phyloP scores from a whole-genome alignment of 208 protist genomes.

The Spongospora subterranea region DNA sequence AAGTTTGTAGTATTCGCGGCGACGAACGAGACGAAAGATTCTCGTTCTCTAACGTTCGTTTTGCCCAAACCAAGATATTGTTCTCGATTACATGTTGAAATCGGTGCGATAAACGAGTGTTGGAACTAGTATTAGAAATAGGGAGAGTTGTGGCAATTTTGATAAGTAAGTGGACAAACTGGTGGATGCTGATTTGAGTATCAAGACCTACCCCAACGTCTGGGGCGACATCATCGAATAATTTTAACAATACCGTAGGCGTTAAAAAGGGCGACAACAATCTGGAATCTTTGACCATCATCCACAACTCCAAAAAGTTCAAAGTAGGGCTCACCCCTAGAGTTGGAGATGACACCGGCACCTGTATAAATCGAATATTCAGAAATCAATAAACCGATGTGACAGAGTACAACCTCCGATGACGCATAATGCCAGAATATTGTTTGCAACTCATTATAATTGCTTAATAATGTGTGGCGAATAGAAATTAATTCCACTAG shows the following conservation, averaged over 20 bases:
- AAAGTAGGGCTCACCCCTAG: too few relatives aligned
- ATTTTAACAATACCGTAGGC: not conserved
- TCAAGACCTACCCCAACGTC: not conserved
- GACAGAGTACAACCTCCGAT: too few relatives aligned
- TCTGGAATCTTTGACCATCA: constrained; percentile 25
- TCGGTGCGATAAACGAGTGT: not conserved
- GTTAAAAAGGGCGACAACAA: constrained; percentile 14
- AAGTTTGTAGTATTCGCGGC: not conserved
- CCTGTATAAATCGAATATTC: too few relatives aligned
- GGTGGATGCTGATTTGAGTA: not conserved
- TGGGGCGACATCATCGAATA: constrained; percentile 11
- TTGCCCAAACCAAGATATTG: not conserved
- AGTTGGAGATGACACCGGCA: too few relatives aligned
- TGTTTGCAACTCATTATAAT: constrained; percentile 1
- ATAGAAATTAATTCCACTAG: not conserved
- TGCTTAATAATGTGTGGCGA: not conserved
- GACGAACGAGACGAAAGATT: not conserved
- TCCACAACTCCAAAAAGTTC: too few relatives aligned
- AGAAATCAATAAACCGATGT: too few relatives aligned
- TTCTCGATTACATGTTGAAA: constrained; percentile 10
- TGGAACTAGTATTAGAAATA: not conserved
- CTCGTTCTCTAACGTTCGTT: not conserved
- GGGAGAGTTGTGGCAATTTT: not conserved
- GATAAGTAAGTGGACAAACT: constrained; percentile 1
- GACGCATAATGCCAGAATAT: too few relatives aligned